phyloP scores from a whole-genome alignment of 1,139 yeast genomes.

The Protomyces macrosporus region DNA sequence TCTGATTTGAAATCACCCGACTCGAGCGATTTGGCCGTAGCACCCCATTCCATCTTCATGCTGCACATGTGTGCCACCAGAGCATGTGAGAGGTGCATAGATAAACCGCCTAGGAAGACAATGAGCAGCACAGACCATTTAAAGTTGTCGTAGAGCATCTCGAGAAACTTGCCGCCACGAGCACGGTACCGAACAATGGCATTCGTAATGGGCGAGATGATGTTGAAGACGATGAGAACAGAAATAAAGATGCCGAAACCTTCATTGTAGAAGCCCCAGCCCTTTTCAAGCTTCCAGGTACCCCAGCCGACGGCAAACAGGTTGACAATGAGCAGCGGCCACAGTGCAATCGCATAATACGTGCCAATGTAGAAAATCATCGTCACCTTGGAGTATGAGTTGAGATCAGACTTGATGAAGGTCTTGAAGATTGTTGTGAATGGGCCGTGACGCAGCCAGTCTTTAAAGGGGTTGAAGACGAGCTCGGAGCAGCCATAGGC shows the following conservation, averaged over 20 bases:
- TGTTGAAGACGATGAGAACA: conserved; percentile 29
- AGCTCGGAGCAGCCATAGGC: conserved; percentile 31
- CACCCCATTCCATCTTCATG: conserved; percentile 32
- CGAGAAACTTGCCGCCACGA: conserved; percentile 24
- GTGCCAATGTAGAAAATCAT: conserved; percentile 31
- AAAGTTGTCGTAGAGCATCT: conserved; percentile 25
- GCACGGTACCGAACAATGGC: conserved; percentile 30
- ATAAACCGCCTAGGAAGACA: conserved; percentile 30
- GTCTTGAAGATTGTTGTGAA: conserved; percentile 30
- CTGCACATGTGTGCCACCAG: conserved; percentile 29
- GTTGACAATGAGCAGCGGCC: conserved; percentile 28
- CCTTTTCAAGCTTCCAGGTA: conserved; percentile 27
- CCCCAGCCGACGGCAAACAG: conserved; percentile 30
- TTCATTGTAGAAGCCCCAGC: conserved; percentile 30
- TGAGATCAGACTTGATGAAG: conserved; percentile 26
- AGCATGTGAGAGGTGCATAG: conserved; percentile 30
- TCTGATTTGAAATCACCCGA: conserved; percentile 29
- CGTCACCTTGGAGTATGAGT: conserved; percentile 22
- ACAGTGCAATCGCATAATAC: conserved; percentile 30
- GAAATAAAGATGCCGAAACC: conserved; percentile 26
- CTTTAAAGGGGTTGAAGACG: conserved; percentile 27
- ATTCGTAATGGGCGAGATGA: conserved; percentile 29
- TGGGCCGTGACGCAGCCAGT: conserved; percentile 28
- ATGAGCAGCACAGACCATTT: conserved; percentile 27
- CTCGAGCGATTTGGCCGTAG: conserved; percentile 31